Evolutionary conservation across 306 rosid species (phyloP).

Genomic region (Trichosanthes truncata): DNA sequence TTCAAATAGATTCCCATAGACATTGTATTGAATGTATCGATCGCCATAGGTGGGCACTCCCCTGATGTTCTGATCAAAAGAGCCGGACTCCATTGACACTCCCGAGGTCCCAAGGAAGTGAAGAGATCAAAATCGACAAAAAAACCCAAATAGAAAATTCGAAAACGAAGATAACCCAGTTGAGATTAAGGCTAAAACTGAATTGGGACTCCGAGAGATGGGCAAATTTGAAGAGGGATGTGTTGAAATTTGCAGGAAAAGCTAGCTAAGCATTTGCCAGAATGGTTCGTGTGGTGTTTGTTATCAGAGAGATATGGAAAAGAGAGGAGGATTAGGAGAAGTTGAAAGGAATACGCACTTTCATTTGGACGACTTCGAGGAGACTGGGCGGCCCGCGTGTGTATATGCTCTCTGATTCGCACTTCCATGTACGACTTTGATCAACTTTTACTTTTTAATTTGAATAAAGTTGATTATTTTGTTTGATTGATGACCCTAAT

Average conservation of each 20-base stretch:
- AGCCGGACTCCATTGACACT: constrained; percentile 25
- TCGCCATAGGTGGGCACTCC: constrained; percentile 70
- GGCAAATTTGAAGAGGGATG: neutral
- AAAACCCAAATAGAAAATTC: neutral
- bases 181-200: neutral
- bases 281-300: neutral
- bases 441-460: neutral
- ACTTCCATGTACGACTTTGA: neutral
- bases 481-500: neutral
- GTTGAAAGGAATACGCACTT: neutral
- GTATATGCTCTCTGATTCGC: neutral
- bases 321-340: neutral
- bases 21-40: constrained; percentile 67
- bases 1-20: constrained; percentile 83
- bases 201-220: neutral
- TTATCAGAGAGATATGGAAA: neutral
- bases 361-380: neutral
- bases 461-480: neutral
- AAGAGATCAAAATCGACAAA: neutral
- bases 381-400: neutral
- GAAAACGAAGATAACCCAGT: neutral
- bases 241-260: neutral
- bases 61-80: constrained; percentile 42
- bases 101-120: neutral
- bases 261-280: neutral